A percentile compares a stretch with the other conserved stretches of the same genome.
These are phyloP conservation scores for Coemansia sp. DNA, from an alignment of 192 early-diverging fungal species.

Conservation along the genomic window DNA sequence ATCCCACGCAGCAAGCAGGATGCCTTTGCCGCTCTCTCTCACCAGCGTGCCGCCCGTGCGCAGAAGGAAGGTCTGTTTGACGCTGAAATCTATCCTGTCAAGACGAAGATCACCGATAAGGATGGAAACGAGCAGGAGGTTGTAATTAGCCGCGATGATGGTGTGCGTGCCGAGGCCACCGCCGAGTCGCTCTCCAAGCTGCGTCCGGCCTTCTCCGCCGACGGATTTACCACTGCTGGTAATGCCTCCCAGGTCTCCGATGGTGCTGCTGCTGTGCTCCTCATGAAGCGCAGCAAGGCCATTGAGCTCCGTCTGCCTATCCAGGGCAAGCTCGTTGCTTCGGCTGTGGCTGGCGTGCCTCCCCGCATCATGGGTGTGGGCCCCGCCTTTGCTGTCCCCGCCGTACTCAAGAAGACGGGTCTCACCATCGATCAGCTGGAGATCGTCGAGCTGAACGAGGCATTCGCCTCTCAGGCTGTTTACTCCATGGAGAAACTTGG, in stretches of 20 bases:
- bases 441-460: conserved; percentile 95
- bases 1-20: conserved; percentile 90
- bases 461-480: conserved; percentile 96
- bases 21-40: conserved; percentile 83
- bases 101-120: conserved; percentile 71
- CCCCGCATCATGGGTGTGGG: conserved; percentile 97
- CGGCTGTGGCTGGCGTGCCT: conserved; percentile 88
- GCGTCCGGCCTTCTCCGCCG: conserved; percentile 83
- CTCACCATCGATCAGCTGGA: conserved; percentile 79
- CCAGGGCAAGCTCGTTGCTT: conserved; percentile 85
- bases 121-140: conserved; percentile 77
- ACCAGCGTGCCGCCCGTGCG: conserved; percentile 80
- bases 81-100: conserved; percentile 89
- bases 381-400: conserved; percentile 93
- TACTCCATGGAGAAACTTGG: conserved; percentile 89
- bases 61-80: conserved; percentile 91
- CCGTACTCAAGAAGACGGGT: conserved; percentile 78
- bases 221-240: conserved; percentile 90
- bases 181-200: conserved; percentile 80
- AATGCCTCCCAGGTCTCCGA: conserved; percentile 98
- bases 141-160: conserved; percentile 86
- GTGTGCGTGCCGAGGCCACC: conserved; percentile 81
- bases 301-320: conserved; percentile 83
- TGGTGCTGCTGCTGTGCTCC: conserved; percentile 92
- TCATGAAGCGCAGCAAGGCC: conserved; percentile 93